Conservation (phyloP, 2,329 filamentous ascomycete species). For the Claviceps citrina region DNA sequence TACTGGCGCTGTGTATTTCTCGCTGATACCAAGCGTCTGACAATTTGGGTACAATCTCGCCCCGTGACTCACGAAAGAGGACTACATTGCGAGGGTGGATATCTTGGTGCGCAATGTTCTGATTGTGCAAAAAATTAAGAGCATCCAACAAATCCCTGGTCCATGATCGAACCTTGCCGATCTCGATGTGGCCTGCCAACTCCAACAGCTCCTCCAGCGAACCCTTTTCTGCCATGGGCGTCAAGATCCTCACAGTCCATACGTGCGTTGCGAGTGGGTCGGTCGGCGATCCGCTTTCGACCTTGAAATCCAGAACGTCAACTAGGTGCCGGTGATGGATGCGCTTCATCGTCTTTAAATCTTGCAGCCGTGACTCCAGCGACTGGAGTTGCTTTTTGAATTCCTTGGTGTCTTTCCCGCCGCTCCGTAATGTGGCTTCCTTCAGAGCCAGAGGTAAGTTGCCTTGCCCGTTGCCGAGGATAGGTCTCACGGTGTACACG, state of each 20-base stretch:
- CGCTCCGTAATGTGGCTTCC: slow-evolving; percentile 45
- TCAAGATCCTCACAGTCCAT: slow-evolving; percentile 65
- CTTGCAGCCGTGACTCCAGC: slow-evolving; percentile 62
- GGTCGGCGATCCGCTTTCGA: slow-evolving; percentile 38
- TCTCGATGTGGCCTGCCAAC: slow-evolving; percentile 56
- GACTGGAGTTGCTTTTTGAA: slow-evolving; percentile 64
- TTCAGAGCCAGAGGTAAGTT: slow-evolving; percentile 59
- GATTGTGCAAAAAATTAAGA: slow-evolving; percentile 71
- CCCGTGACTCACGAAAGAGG: slow-evolving; percentile 52
- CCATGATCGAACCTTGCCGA: slow-evolving; percentile 69
- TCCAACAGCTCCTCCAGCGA: slow-evolving; percentile 71
- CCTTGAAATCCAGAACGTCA: slow-evolving; percentile 69
- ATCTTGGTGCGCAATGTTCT: slow-evolving; percentile 69
- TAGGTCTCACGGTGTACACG: slow-evolving; percentile 57
- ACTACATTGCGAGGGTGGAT: slow-evolving; percentile 70
- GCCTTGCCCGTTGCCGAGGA: slow-evolving; percentile 38
- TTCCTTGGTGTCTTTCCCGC: slow-evolving; percentile 40
- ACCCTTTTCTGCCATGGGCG: slow-evolving; percentile 65
- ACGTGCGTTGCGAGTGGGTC: slow-evolving; percentile 21
- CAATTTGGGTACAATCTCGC: slow-evolving; percentile 58
- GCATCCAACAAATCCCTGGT: slow-evolving; percentile 85
- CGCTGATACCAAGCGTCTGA: slow-evolving; percentile 59
- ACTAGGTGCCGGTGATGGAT: slow-evolving; percentile 64
- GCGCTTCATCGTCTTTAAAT: slow-evolving; percentile 56
- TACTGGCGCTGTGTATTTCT: slow-evolving; percentile 46